phyloP scores from a whole-genome alignment of 768 basidiomycete genomes.

The Chalciporus chontae region DNA sequence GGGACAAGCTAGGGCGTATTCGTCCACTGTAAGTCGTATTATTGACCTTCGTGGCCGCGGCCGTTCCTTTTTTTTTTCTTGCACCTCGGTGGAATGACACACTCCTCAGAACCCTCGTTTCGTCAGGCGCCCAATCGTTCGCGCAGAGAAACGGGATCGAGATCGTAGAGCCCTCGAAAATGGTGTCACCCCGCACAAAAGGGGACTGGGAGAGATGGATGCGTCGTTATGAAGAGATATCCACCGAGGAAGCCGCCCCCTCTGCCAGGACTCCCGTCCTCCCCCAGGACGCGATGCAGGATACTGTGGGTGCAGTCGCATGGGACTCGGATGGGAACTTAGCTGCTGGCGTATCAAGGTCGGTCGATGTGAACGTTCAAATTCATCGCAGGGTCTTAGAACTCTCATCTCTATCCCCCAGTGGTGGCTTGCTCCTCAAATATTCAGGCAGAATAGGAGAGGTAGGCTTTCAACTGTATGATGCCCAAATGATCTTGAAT shows the following conservation, averaged over 20 bases:
- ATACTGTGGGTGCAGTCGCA: conserved; percentile 80
- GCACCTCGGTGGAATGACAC: background rate
- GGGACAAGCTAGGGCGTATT: conserved; percentile 56
- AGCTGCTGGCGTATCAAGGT: conserved; percentile 80
- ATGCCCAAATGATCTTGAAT: background rate
- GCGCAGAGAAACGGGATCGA: conserved; percentile 34
- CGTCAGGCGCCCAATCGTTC: conserved; percentile 58
- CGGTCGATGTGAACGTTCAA: conserved; percentile 1
- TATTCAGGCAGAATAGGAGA: conserved; percentile 72
- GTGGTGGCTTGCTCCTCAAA: conserved; percentile 80
- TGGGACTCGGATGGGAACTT: conserved; percentile 43
- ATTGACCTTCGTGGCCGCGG: background rate
- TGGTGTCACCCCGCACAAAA: conserved; percentile 49
- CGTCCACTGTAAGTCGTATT: conserved; percentile 55
- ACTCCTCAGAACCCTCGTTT: conserved; percentile 52
- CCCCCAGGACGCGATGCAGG: conserved; percentile 47
- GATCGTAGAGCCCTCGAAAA: conserved; percentile 38
- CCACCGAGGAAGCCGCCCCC: conserved; percentile 11
- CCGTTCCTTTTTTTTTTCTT: background rate
- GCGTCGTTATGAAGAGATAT: conserved; percentile 30
- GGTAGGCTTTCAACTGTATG: conserved; percentile 33
- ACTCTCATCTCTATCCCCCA: conserved; percentile 25
- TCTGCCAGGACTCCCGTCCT: background rate
- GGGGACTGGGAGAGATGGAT: conserved; percentile 64
- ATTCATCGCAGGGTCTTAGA: background rate